Evolutionary conservation across 169 alveolate genomes (phyloP).

Genomic region (Eimeria acervulina): DNA sequence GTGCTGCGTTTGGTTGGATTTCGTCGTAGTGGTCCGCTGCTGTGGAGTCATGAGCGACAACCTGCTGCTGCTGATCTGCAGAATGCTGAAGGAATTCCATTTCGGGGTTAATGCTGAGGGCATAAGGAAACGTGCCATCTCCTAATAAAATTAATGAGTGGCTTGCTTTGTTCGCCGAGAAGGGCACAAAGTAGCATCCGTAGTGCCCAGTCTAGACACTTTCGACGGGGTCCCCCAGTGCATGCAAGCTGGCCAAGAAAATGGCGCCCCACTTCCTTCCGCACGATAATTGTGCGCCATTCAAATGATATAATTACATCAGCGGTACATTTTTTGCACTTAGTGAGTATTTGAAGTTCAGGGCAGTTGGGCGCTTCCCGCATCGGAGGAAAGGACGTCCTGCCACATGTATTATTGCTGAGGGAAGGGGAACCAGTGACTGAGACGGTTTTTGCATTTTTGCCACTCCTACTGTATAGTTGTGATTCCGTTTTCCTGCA

Average conservation of each 20-base stretch:
- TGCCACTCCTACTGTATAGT: background rate
- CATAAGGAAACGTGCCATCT: slow-evolving; percentile 51
- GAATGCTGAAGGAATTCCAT: slow-evolving; percentile 69
- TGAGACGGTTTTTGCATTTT: slow-evolving; percentile 30
- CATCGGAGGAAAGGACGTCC: background rate
- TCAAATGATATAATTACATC: slow-evolving; percentile 31
- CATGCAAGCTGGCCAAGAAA: slow-evolving; percentile 61
- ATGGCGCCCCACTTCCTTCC: slow-evolving; percentile 77
- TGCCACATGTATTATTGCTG: slow-evolving; percentile 24
- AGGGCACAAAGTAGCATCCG: background rate
- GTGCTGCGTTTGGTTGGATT: slow-evolving; percentile 67
- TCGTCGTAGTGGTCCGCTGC: slow-evolving; percentile 71
- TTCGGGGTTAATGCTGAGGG: slow-evolving; percentile 68
- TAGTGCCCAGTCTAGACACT: slow-evolving; percentile 56
- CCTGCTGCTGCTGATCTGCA: slow-evolving; percentile 69
- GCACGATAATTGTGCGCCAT: slow-evolving; percentile 57
- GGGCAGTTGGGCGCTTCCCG: slow-evolving; percentile 16
- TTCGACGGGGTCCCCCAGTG: slow-evolving; percentile 61
- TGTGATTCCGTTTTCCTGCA: slow-evolving; percentile 18
- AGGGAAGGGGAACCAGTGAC: slow-evolving; percentile 21
- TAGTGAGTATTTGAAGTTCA: slow-evolving; percentile 19
- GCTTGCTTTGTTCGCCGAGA: background rate
- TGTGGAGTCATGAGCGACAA: slow-evolving; percentile 62
- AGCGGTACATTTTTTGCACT: background rate
- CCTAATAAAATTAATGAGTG: background rate